A percentile compares a stretch with the other conserved stretches of the same genome.
Conservation (phyloP, 352 stramenopile species). For the Phytophthora uliginosa region DNA sequence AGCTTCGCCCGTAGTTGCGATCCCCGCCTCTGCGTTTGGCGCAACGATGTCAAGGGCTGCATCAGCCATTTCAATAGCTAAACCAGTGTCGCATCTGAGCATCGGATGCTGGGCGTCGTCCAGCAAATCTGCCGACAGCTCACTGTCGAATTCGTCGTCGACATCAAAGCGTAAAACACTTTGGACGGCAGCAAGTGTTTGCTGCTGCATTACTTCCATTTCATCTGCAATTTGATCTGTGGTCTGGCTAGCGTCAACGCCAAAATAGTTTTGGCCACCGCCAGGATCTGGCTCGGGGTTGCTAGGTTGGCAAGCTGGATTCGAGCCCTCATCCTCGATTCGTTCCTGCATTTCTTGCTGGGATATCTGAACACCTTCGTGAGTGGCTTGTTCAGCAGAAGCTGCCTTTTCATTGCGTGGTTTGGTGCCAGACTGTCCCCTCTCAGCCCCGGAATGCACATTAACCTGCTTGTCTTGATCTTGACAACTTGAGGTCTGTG, state of each 20-base stretch:
- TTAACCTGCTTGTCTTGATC: neutral
- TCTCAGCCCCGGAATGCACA: neutral
- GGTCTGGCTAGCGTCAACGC: neutral
- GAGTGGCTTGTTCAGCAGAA: neutral
- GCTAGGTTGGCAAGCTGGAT: neutral
- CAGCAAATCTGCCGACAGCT: constrained; percentile 47
- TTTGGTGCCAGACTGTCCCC: neutral
- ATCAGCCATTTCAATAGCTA: constrained; percentile 1
- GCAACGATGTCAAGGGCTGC: neutral
- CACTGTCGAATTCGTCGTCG: constrained; percentile 37
- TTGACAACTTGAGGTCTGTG: constrained; percentile 2
- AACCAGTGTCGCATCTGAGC: constrained; percentile 3
- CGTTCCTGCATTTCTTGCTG: neutral
- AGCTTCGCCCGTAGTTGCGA: too few relatives aligned
- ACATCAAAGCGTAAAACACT: constrained; percentile 32
- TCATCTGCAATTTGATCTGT: constrained; percentile 15
- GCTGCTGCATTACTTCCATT: constrained; percentile 29
- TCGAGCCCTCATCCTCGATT: neutral
- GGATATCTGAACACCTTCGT: neutral
- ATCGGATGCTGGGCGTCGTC: constrained; percentile 35
- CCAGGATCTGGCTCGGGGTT: neutral
- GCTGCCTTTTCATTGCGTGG: neutral
- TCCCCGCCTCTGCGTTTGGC: too few relatives aligned
- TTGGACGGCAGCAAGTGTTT: constrained; percentile 31
- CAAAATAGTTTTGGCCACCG: neutral